Percentiles rank a stretch among this genome's conserved stretches.
These are phyloP conservation scores for Lophiostoma macrostomum DNA, from an alignment of 495 filamentous ascomycete species.

Conservation along the genomic window DNA sequence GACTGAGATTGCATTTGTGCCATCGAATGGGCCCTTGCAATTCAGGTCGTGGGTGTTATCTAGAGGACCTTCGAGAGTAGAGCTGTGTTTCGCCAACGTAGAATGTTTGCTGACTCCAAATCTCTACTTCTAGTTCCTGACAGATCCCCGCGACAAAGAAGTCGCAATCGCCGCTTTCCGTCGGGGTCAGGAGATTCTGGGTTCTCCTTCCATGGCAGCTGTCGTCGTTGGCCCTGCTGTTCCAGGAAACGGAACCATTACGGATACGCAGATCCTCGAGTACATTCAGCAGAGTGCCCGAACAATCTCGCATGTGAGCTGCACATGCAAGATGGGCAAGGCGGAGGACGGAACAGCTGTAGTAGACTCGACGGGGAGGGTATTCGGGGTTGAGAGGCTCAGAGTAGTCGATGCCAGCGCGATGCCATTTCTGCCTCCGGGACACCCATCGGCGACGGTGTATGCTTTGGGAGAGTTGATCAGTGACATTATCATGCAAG, in stretches of 20 bases:
- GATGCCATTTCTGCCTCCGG: slow-evolving; percentile 52
- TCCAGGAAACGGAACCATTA: slow-evolving; percentile 47
- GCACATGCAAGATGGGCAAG: slow-evolving; percentile 54
- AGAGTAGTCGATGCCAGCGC: slow-evolving; percentile 59
- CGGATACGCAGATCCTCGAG: slow-evolving; percentile 52
- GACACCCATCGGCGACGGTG: slow-evolving; percentile 20
- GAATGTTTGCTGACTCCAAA: too few relatives aligned
- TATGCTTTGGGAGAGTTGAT: neutral
- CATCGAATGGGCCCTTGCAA: too few relatives aligned
- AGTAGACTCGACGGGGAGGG: slow-evolving; percentile 49
- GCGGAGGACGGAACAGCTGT: slow-evolving; percentile 51
- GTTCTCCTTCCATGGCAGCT: neutral
- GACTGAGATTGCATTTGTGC: too few relatives aligned
- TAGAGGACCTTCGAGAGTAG: too few relatives aligned
- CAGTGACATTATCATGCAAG: too few relatives aligned
- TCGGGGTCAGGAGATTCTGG: slow-evolving; percentile 5
- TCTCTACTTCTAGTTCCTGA: slow-evolving; percentile 1
- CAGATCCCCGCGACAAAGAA: slow-evolving; percentile 7
- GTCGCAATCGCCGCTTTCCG: slow-evolving; percentile 14
- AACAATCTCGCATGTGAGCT: slow-evolving; percentile 51
- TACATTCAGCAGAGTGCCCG: slow-evolving; percentile 42
- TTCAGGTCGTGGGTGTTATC: too few relatives aligned
- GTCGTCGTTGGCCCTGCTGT: slow-evolving; percentile 46
- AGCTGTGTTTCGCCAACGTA: too few relatives aligned
- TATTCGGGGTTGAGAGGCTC: slow-evolving; percentile 50